A percentile compares a stretch with the other conserved stretches of the same genome.
phyloP scores from a whole-genome alignment of 2,329 filamentous ascomycete genomes.

The Fusarium nelsonii region DNA sequence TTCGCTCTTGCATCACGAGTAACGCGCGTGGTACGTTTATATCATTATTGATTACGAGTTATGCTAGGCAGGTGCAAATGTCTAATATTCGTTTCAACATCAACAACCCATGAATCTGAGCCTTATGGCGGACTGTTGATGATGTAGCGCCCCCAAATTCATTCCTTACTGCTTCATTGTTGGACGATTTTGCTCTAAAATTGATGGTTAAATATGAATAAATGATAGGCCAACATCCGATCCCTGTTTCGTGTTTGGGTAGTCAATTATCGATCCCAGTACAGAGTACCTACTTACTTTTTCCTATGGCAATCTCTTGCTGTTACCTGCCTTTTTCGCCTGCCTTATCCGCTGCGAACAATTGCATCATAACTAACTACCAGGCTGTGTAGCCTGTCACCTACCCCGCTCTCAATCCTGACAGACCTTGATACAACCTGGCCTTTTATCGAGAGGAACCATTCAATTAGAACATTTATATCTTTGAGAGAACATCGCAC shows the following conservation, averaged over 20 bases:
- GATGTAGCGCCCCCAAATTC: too few relatives aligned
- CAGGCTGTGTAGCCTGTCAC: background rate
- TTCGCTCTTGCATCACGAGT: background rate
- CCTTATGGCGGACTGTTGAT: too few relatives aligned
- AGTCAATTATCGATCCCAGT: too few relatives aligned
- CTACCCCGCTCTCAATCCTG: conserved; percentile 9
- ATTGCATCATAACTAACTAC: conserved; percentile 21
- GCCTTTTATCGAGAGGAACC: background rate
- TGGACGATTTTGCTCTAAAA: background rate
- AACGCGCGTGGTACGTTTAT: too few relatives aligned
- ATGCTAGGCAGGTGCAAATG: too few relatives aligned
- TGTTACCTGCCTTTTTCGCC: background rate
- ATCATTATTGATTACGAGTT: too few relatives aligned
- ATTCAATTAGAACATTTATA: too few relatives aligned
- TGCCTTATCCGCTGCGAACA: background rate
- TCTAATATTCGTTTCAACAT: too few relatives aligned
- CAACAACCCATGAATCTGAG: too few relatives aligned
- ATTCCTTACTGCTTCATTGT: too few relatives aligned
- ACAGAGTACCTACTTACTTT: background rate
- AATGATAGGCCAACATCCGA: background rate
- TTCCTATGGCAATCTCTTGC: background rate
- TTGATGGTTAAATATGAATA: background rate
- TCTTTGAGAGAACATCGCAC: too few relatives aligned
- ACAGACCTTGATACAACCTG: background rate
- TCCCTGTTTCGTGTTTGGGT: too few relatives aligned